Conservation (phyloP, 805 yeast species). For the Kazachstania martiniae region DNA sequence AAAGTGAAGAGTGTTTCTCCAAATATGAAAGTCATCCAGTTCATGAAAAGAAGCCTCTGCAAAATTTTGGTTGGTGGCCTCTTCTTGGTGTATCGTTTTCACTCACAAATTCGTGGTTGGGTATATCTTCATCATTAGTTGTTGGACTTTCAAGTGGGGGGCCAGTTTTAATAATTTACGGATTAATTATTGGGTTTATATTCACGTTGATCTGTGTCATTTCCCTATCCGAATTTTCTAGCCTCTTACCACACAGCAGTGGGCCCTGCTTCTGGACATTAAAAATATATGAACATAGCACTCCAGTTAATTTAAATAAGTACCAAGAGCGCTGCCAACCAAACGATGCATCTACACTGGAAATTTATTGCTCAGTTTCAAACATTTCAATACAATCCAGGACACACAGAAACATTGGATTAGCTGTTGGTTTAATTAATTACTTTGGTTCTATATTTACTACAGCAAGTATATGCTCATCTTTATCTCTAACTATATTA, state of each 20-base stretch:
- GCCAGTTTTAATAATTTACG: slow-evolving; percentile 46
- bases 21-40: too few species aligned
- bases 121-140: slow-evolving; percentile 44
- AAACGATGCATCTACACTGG: too few species aligned
- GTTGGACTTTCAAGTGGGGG: slow-evolving; percentile 50
- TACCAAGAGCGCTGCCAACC: too few species aligned
- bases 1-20: too few species aligned
- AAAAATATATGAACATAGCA: slow-evolving; percentile 20
- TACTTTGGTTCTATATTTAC: slow-evolving; percentile 37
- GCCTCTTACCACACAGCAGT: slow-evolving; percentile 46
- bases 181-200: slow-evolving; percentile 30
- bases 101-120: slow-evolving; percentile 51
- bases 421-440: slow-evolving; percentile 41
- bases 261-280: slow-evolving; percentile 53
- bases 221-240: slow-evolving; percentile 42
- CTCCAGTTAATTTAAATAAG: too few species aligned
- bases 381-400: slow-evolving; percentile 2
- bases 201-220: slow-evolving; percentile 1
- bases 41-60: slow-evolving; percentile 2
- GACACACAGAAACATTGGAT: slow-evolving; percentile 33
- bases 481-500: slow-evolving; percentile 40
- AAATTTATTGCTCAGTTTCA: slow-evolving; percentile 5
- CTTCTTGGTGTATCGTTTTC: slow-evolving; percentile 51
- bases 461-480: slow-evolving; percentile 46
- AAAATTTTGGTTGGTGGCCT: slow-evolving; percentile 35